phyloP scores from a whole-genome alignment of 1,139 yeast genomes.

The Saccharomyces hybrid region DNA sequence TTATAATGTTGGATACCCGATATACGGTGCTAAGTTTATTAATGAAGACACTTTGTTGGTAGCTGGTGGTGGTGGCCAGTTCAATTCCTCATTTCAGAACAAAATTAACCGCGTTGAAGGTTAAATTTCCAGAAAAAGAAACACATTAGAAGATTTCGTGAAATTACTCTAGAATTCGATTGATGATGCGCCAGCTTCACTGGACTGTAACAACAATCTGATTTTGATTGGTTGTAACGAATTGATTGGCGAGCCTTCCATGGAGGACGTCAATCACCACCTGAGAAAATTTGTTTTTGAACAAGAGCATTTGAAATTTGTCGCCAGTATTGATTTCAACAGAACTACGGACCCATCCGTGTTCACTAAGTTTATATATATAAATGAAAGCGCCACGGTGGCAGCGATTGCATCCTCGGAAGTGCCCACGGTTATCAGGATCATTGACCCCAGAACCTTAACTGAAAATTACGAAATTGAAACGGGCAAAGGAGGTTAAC shows the following conservation, averaged over 20 bases:
- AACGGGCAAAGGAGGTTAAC: conserved; percentile 46
- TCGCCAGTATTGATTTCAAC: conserved; percentile 45
- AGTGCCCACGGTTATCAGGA: conserved; percentile 48
- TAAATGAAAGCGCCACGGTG: conserved; percentile 46
- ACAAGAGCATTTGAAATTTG: conserved; percentile 54
- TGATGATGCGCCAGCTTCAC: conserved; percentile 70
- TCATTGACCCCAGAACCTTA: conserved; percentile 51
- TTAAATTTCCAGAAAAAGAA: conserved; percentile 47
- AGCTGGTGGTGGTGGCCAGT: conserved; percentile 95
- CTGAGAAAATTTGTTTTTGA: conserved; percentile 56
- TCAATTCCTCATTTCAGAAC: conserved; percentile 80
- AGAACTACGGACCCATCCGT: conserved; percentile 39
- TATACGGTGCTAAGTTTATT: conserved; percentile 69
- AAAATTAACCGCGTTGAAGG: conserved; percentile 67
- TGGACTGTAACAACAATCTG: conserved; percentile 46
- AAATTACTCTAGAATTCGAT: conserved; percentile 52
- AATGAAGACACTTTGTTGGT: conserved; percentile 56
- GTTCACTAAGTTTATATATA: conserved; percentile 51
- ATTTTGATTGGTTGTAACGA: conserved; percentile 74
- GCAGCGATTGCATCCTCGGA: conserved; percentile 60
- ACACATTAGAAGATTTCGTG: conserved; percentile 54
- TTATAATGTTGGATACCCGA: conserved; percentile 66
- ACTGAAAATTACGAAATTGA: conserved; percentile 47
- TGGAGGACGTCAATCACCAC: conserved; percentile 63
- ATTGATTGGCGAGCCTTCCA: conserved; percentile 38